Conservation (phyloP, 345 rosid species). For the Sonneratia caseolaris region DNA sequence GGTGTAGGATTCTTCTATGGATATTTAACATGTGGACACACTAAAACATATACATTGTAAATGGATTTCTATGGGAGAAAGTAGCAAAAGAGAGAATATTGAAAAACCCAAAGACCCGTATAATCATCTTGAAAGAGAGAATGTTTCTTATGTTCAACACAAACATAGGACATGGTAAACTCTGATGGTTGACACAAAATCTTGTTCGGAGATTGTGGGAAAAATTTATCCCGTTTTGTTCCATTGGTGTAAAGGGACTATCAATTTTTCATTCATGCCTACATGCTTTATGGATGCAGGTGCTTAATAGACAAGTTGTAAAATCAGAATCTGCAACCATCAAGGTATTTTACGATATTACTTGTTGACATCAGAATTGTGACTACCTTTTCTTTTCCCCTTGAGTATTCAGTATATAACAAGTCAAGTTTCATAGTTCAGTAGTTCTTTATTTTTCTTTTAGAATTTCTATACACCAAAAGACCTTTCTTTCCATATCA, state of each 20-base stretch:
- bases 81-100: no score
- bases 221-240: not conserved
- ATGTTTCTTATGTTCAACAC: no score
- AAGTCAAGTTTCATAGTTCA: not conserved
- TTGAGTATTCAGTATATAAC: not conserved
- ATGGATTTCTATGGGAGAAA: no score
- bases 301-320: constrained; percentile 70
- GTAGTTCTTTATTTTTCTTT: not conserved
- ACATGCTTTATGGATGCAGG: constrained; percentile 33
- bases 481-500: not conserved
- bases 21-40: no score
- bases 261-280: not conserved
- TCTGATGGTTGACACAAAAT: no score
- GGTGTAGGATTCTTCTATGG: no score
- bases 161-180: no score
- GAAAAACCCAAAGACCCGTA: no score
- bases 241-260: not conserved
- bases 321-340: constrained; percentile 93
- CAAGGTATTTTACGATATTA: constrained; percentile 33
- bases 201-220: no score
- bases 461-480: not conserved
- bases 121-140: no score
- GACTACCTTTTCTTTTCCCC: not conserved
- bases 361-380: not conserved
- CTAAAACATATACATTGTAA: no score